Base-by-base conservation (phyloP, 2,329 filamentous ascomycete species). In the Aspergillus alliaceus region DNA sequence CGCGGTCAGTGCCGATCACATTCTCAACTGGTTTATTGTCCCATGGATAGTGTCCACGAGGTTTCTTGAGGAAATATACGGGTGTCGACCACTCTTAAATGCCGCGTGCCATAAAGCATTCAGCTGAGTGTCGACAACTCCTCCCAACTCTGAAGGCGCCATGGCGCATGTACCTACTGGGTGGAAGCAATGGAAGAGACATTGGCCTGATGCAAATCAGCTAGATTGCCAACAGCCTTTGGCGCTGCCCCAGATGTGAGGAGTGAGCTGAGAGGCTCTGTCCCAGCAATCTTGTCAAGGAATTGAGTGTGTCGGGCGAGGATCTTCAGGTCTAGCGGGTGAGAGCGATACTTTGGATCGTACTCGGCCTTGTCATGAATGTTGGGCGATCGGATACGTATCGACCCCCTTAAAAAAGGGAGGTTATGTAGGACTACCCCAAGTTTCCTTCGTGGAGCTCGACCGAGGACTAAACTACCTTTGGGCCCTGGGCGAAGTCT, bases 261-360 rank as follows among this genome's bases (percentile, higher is more conserved):
- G 1, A 66, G 40, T 11, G 46, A n/a, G 0, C 57, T 48, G 9
- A 68, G 59, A n/a, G 66, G 61, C 25, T 58, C 49, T 0, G 68
- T 66, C 6, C 54, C 22, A 4, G 60, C 59, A 25, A 72, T 63
- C 9, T 50, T 56, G 3, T 66, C 64, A n/a, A 67, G 50, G 46
- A 63, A 69, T 29, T 66, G 62, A 44, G 65, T 54, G n/a, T 69
- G 69, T 1, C 64, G 57, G n/a, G 68, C 61, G 37, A 78, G 64
- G 4, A 82, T 73, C 54, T 79, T 68, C 18, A 70, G 69, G 57
- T 82, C 79, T 0, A 76, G 70, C n/a, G 72, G 63, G 35, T 77
- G 69, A 0, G 69, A 71, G 4, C 82, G 70, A 63, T 72, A 82
- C 54, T 75, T 75, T 0, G 80, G 78, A 60, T 82, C 72, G 56